Evolutionary conservation across 208 protist genomes (phyloP).

Genomic region (Acanthamoeba lenticulata): DNA sequence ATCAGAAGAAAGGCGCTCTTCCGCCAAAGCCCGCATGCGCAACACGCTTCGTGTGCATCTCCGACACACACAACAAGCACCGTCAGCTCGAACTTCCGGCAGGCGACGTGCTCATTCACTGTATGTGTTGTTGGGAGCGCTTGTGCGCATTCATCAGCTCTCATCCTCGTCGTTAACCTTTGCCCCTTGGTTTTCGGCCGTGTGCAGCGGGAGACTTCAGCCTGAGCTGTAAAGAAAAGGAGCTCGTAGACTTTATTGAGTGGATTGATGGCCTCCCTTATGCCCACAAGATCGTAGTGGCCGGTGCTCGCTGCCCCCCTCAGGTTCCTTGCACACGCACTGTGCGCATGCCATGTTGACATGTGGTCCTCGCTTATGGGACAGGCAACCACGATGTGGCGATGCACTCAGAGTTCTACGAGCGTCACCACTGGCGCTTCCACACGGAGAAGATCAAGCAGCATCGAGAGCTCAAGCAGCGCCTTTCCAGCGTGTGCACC

Average conservation of each 20-base stretch:
- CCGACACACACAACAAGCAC: slow-evolving; percentile 62
- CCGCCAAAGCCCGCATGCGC: slow-evolving; percentile 29
- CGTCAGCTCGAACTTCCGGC: neutral
- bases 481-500: neutral
- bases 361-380: neutral
- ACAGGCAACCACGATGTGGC: slow-evolving; percentile 64
- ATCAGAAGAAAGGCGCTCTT: neutral
- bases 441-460: slow-evolving; percentile 15
- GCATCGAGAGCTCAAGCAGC: slow-evolving; percentile 23
- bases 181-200: neutral
- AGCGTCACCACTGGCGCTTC: slow-evolving; percentile 56
- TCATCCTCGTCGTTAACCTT: neutral
- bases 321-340: no score
- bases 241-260: slow-evolving; percentile 51
- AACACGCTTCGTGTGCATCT: slow-evolving; percentile 65
- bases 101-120: slow-evolving; percentile 55
- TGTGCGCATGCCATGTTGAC: no score
- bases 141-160: no score
- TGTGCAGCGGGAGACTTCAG: slow-evolving; percentile 62
- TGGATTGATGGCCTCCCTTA: neutral
- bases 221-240: slow-evolving; percentile 54
- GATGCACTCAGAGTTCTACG: slow-evolving; percentile 64
- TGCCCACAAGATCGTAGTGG: slow-evolving; percentile 28
- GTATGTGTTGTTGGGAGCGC: no score
- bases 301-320: neutral